Percentiles rank a stretch among this genome's conserved stretches.
phyloP scores from a whole-genome alignment of 495 filamentous ascomycete species.

The Penicillium bovifimosum region DNA sequence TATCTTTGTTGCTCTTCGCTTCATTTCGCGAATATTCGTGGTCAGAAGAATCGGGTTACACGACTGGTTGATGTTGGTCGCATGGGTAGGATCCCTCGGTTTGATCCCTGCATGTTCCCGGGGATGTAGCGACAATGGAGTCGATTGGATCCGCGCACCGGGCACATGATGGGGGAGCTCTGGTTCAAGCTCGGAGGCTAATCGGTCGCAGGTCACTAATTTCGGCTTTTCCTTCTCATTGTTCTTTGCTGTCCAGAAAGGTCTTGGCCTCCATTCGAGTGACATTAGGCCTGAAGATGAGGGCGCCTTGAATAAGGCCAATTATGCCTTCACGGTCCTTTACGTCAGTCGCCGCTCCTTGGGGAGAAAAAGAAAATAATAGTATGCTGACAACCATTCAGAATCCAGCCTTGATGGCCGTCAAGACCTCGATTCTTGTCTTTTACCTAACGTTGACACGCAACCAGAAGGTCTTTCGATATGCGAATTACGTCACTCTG shows the following conservation, averaged over 20 bases:
- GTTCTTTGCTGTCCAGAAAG: constrained; percentile 62
- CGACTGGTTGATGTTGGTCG: constrained; percentile 79
- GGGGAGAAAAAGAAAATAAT: background rate
- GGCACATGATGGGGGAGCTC: background rate
- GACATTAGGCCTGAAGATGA: constrained; percentile 49
- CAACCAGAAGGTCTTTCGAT: constrained; percentile 65
- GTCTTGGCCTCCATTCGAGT: constrained; percentile 69
- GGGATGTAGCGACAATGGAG: constrained; percentile 3
- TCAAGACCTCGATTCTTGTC: constrained; percentile 86
- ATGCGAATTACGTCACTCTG: constrained; percentile 64
- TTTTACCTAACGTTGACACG: constrained; percentile 80
- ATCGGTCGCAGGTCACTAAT: constrained; percentile 51
- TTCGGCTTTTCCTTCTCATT: constrained; percentile 73
- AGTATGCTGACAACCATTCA: constrained; percentile 28
- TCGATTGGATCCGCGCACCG: background rate
- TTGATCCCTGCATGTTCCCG: constrained; percentile 15
- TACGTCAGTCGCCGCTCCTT: constrained; percentile 53
- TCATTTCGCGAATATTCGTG: constrained; percentile 67
- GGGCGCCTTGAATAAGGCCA: constrained; percentile 53
- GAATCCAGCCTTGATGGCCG: constrained; percentile 73
- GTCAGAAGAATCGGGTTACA: constrained; percentile 64
- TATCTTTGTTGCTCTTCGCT: constrained; percentile 65
- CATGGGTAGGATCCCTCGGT: constrained; percentile 50
- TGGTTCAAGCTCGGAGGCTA: background rate
- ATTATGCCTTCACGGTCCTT: constrained; percentile 79